These are phyloP conservation scores for Podospora sp. DNA, from an alignment of 495 filamentous ascomycete species.

Conservation along the genomic window DNA sequence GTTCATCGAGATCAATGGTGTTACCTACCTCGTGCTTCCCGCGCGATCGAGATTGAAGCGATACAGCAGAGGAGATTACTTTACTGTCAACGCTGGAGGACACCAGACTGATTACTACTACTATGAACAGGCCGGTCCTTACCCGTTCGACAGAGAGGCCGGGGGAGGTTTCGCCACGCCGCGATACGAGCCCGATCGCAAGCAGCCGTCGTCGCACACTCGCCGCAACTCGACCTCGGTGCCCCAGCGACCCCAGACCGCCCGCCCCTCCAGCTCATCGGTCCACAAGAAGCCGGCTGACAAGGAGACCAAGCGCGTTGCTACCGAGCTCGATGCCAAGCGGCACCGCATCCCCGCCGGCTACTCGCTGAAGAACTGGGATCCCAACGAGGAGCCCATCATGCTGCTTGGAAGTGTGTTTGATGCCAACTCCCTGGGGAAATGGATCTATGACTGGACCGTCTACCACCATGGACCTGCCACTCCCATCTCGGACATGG, in stretches of 20 bases:
- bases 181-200: constrained; percentile 46
- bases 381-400: constrained; percentile 88
- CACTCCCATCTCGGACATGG: constrained; percentile 87
- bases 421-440: constrained; percentile 94
- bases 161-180: constrained; percentile 44
- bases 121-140: constrained; percentile 53
- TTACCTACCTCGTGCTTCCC: constrained; percentile 49
- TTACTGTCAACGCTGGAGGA: constrained; percentile 49
- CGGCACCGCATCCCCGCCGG: constrained; percentile 82
- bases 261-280: constrained; percentile 40
- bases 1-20: constrained; percentile 54
- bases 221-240: constrained; percentile 49
- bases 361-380: constrained; percentile 98
- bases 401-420: constrained; percentile 94
- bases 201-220: constrained; percentile 40
- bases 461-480: constrained; percentile 86
- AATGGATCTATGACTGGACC: constrained; percentile 99
- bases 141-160: constrained; percentile 39
- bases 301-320: constrained; percentile 54
- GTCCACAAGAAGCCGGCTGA: constrained; percentile 40
- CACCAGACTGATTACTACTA: constrained; percentile 60
- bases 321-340: constrained; percentile 83
- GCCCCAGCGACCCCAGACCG: constrained; percentile 48
- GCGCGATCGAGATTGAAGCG: constrained; percentile 47
- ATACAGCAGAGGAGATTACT: constrained; percentile 41